Base-by-base conservation (phyloP, 2,329 filamentous ascomycete genomes). In the Colletotrichum eremochloae region DNA sequence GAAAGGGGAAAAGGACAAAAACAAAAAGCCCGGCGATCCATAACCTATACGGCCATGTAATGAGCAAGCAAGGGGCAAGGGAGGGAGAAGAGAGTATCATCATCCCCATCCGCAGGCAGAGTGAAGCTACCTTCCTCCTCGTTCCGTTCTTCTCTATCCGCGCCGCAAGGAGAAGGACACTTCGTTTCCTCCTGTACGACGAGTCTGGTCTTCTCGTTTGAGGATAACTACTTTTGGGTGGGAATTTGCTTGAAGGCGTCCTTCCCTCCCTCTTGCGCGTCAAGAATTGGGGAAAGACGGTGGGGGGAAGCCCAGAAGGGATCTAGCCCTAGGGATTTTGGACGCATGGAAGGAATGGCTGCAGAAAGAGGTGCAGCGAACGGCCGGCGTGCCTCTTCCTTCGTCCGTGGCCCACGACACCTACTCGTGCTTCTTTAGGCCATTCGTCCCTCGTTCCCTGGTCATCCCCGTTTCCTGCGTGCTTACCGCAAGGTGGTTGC, bases 281-380 rank as follows among this genome's bases (percentile, higher is more conserved):
- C 15, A 42, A 63, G 48, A 42, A 42, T 8, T 33, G n/a, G 36
- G 36, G 48, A 38, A 42, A 52, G n/a, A 52, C 40, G 40, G 18
- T 38, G 29, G 24, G 36, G 20, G 31, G 15, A 29, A 5, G 50
- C 18, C 15, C 12, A 36, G 60, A n/a, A 24, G 53, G 11, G 38
- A 42, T 48, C n/a, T 38, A 2, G n/a, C 60, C n/a, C 33, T 24
- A 31, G 36, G 18, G 5, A 42, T 29, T 36, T 38, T 9, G 36
- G 15, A 20, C n/a, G 56, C 56, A 58, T 58, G 56, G 56, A 58
- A 58, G 56, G 56, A 58, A 42, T 29, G 56, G 61, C 24, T 31
- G 61, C 61, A 63, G 61, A 15, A 50, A 42, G 46, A 40, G 61
- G 40, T 63, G 61, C 36, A 53, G 48, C 48, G 48, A 40, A 33